Percentiles rank a stretch among this genome's conserved stretches.
Conservation (phyloP, 495 filamentous ascomycete species). For the Symbiotaphrina buchneri region DNA sequence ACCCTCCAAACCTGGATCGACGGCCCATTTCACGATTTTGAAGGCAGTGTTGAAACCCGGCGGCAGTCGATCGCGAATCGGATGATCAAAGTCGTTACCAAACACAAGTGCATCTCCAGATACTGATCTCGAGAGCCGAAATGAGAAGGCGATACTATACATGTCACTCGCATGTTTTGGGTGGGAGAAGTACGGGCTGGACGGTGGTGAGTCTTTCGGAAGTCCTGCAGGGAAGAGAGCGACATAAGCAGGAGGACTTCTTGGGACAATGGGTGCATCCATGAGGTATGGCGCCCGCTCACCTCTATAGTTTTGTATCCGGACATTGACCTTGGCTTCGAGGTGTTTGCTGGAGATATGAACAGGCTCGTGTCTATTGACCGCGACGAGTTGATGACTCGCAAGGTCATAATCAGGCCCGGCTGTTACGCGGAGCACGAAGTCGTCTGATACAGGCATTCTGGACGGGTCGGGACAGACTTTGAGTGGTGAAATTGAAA, state of each 20-base stretch:
- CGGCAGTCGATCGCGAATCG: constrained; percentile 68
- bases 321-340: constrained; percentile 39
- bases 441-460: constrained; percentile 31
- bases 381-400: constrained; percentile 41
- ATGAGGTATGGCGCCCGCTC: no score
- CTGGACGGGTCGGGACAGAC: no score
- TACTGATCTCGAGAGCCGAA: constrained; percentile 44
- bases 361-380: constrained; percentile 38
- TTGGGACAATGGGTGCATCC: no score
- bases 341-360: constrained; percentile 35
- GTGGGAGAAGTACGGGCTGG: constrained; percentile 45
- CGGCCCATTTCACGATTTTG: constrained; percentile 58
- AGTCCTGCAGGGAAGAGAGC: constrained; percentile 8
- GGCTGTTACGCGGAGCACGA: constrained; percentile 48
- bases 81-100: constrained; percentile 81
- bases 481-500: background rate
- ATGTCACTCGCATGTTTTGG: constrained; percentile 47
- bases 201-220: constrained; percentile 17
- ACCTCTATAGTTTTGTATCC: constrained; percentile 40
- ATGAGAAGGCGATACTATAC: constrained; percentile 59
- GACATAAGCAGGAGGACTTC: background rate
- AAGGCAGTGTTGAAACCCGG: constrained; percentile 66
- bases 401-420: constrained; percentile 46
- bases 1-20: constrained; percentile 74
- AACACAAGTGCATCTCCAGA: constrained; percentile 56